Evolutionary conservation across 2,329 filamentous ascomycete genomes (phyloP).

Genomic region (Diaporthe sp.): DNA sequence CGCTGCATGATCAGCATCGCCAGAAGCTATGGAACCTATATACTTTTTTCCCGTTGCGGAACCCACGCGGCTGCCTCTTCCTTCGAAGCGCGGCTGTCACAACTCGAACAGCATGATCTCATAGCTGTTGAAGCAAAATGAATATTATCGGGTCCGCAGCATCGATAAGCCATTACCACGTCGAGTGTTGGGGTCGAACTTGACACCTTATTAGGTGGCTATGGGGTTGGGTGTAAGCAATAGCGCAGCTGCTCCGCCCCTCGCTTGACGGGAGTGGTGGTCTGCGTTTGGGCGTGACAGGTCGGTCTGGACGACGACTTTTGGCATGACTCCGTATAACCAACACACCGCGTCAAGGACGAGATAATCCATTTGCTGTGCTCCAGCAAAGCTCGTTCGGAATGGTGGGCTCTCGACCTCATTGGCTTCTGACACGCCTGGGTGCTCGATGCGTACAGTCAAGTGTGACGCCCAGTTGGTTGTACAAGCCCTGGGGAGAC

Average conservation of each 20-base stretch:
- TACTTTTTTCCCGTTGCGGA: neutral
- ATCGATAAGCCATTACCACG: neutral
- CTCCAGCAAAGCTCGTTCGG: neutral
- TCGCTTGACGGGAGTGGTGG: conserved; percentile 15
- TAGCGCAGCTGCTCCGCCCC: conserved; percentile 28
- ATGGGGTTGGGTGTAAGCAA: neutral
- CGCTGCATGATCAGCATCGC: neutral
- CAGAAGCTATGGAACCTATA: neutral
- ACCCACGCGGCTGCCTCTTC: conserved; percentile 25
- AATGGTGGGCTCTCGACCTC: neutral
- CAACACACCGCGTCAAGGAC: neutral
- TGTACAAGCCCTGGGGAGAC: conserved; percentile 4
- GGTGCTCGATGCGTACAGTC: neutral
- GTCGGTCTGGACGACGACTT: neutral
- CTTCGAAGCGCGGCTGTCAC: conserved; percentile 5
- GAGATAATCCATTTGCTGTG: conserved; percentile 27
- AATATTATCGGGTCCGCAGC: neutral
- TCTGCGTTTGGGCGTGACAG: conserved; percentile 2
- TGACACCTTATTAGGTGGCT: conserved; percentile 16
- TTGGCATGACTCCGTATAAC: neutral
- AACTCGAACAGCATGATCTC: conserved; percentile 12
- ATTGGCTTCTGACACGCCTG: conserved; percentile 3
- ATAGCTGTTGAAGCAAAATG: neutral
- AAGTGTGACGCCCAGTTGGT: neutral
- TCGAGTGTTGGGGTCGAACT: conserved; percentile 9